phyloP scores from a whole-genome alignment of 768 basidiomycete species.

The Paxillus ammoniavirescens region DNA sequence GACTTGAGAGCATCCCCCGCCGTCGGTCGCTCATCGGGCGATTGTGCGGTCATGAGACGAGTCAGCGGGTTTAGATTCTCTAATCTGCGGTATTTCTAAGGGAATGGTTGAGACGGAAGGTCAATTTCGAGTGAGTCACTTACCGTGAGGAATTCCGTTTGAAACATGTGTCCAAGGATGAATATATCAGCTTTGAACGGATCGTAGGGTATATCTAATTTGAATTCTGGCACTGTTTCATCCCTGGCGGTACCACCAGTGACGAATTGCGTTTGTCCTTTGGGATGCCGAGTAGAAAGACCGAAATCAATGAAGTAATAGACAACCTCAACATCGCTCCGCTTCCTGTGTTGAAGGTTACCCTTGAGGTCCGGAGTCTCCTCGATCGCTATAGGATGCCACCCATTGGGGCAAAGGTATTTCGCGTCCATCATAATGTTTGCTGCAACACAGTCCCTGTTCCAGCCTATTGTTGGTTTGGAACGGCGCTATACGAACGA shows the following conservation, averaged over 20 bases:
- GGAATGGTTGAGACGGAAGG: too few relatives aligned
- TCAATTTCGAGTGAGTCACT: too few relatives aligned
- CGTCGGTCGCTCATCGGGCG: too few relatives aligned
- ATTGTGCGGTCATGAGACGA: too few relatives aligned
- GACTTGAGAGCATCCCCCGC: too few relatives aligned
- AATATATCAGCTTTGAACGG: slow-evolving; percentile 31
- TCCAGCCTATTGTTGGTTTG: neutral
- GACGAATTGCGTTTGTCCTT: neutral
- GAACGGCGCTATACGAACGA: neutral
- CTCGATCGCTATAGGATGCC: slow-evolving; percentile 20
- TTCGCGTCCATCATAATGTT: slow-evolving; percentile 35
- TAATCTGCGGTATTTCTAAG: too few relatives aligned
- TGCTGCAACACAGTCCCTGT: slow-evolving; percentile 22
- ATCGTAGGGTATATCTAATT: slow-evolving; percentile 18
- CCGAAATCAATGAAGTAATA: slow-evolving; percentile 40
- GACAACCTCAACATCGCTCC: slow-evolving; percentile 23
- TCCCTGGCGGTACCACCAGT: slow-evolving; percentile 12
- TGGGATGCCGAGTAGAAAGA: slow-evolving; percentile 25
- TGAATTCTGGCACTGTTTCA: slow-evolving; percentile 23
- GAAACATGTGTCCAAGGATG: slow-evolving; percentile 25
- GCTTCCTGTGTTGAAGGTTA: slow-evolving; percentile 18
- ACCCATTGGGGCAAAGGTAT: slow-evolving; percentile 24
- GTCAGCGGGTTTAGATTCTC: too few relatives aligned
- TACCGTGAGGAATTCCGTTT: slow-evolving; percentile 14
- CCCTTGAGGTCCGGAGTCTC: slow-evolving; percentile 12